Percentiles rank a stretch among this genome's conserved stretches.
Conservation (phyloP, 164 flowering plant species). For the Malania oleifera region DNA sequence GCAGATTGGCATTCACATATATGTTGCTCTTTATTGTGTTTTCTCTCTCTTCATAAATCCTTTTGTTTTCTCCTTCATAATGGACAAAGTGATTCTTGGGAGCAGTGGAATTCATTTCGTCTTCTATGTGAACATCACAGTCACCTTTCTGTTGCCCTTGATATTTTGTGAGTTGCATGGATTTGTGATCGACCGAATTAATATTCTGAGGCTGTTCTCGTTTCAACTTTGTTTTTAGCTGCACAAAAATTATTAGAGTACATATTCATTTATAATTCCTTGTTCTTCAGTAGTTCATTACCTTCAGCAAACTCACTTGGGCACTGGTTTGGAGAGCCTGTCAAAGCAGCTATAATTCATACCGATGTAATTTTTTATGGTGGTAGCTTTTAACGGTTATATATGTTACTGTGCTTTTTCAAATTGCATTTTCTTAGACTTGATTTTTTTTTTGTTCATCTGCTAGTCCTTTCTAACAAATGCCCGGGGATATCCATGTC, state of each 20-base stretch:
- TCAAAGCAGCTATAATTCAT: conserved; percentile 73
- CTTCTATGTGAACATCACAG: conserved; percentile 90
- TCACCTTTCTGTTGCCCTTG: conserved; percentile 84
- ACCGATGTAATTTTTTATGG: conserved; percentile 55
- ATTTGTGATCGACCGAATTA: not conserved
- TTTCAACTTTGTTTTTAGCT: not conserved
- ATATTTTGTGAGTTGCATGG: conserved; percentile 57
- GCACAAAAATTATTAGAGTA: not conserved
- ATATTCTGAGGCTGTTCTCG: not conserved
- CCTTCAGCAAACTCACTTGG: conserved; percentile 83
- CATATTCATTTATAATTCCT: not conserved
- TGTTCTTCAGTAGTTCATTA: conserved; percentile 56
- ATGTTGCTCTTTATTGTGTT: not conserved
- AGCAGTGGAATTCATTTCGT: conserved; percentile 91
- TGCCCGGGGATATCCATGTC: conserved; percentile 86
- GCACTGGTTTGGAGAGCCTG: conserved; percentile 99
- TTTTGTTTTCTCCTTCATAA: conserved; percentile 26
- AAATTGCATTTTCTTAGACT: not conserved
- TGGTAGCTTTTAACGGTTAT: conserved; percentile 2
- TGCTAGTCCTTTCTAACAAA: conserved; percentile 82
- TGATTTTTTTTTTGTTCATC: conserved; percentile 5
- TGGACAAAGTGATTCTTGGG: conserved; percentile 71
- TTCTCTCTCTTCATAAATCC: not conserved
- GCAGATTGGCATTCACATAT: not conserved
- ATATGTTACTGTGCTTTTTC: not conserved